Base-by-base conservation (phyloP, 2,329 filamentous ascomycete genomes). In the Aspergillus felis region DNA sequence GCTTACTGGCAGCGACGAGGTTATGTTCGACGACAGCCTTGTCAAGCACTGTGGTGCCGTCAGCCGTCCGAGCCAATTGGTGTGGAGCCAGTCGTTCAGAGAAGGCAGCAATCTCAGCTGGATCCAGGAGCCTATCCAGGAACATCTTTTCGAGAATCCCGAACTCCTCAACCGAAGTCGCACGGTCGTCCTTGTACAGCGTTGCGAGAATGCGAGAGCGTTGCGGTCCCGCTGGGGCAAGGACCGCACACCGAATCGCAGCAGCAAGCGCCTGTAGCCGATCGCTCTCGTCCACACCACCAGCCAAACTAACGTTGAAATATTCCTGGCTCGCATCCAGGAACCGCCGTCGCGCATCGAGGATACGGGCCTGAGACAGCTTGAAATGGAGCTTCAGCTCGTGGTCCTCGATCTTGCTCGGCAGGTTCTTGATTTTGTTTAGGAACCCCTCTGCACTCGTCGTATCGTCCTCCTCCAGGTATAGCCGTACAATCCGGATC, bases 21-120 rank as follows among this genome's bases (percentile, higher is more conserved):
- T 99, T 99, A 78, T 99, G 94, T 77, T 99, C 94, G 20, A 97
- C 87, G 9, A 99, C 91, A 6, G 94, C 94, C 73, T 91, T 93
- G 67, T 91, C 90, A 38, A 99, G 83, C 4, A 97, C 94, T 0
- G 94, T 99, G 20, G 89, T 91, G 1, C 94, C 94, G 73, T 99
- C 94, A 0, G 90, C 84, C 0, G 91, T 97, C 61, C 85, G 87
- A 25, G 94, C 94, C 2, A 97, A 85, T 76, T 99, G 94, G 75
- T 99, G 94, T 24, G 90, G 88, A 56, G 86, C 83, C 51, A 99
- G 81, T 53, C 87, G 87, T 65, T 89, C 81, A 0, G 92, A 89
- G 70, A 99, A 99, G 55, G 90, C 87, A 41, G 87, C 85, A 46
- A 97, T 91, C 76, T 99, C 94, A n/a, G 81, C 83, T 0, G 88